Evolutionary conservation across 192 early-diverging fungal species (phyloP).

Genomic region (Coemansia erecta): DNA sequence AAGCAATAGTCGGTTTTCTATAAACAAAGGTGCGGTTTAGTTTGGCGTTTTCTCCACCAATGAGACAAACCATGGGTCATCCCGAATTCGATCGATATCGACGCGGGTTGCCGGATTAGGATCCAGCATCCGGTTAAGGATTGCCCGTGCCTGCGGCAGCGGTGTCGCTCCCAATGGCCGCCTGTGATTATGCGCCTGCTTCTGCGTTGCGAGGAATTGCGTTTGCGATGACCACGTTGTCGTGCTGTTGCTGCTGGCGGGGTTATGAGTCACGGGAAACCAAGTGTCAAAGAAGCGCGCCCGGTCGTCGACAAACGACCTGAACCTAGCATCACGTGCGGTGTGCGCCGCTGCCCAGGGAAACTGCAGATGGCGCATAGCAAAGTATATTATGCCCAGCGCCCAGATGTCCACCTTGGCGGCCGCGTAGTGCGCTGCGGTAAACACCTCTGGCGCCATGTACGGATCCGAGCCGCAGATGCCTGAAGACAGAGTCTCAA

Average conservation of each 20-base stretch:
- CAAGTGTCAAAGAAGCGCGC: slow-evolving; percentile 27
- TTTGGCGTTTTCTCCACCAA: not conserved
- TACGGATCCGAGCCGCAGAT: slow-evolving; percentile 90
- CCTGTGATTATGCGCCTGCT: not conserved
- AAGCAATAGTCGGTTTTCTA: no score
- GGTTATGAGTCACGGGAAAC: slow-evolving; percentile 14
- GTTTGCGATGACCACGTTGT: slow-evolving; percentile 3
- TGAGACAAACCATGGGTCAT: slow-evolving; percentile 27
- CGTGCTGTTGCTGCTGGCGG: not conserved
- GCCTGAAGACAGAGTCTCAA: slow-evolving; percentile 55
- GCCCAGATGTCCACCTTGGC: slow-evolving; percentile 85
- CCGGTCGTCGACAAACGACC: slow-evolving; percentile 11
- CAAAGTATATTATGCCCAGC: slow-evolving; percentile 78
- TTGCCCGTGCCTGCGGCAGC: not conserved
- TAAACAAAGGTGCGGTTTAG: no score
- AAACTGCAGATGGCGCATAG: slow-evolving; percentile 64
- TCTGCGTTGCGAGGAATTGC: slow-evolving; percentile 3
- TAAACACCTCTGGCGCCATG: slow-evolving; percentile 88
- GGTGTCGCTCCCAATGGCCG: slow-evolving; percentile 1
- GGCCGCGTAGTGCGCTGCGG: slow-evolving; percentile 60
- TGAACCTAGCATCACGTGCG: slow-evolving; percentile 27
- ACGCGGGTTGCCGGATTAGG: slow-evolving; percentile 23
- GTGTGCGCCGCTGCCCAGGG: slow-evolving; percentile 60
- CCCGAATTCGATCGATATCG: slow-evolving; percentile 21
- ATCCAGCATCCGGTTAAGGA: slow-evolving; percentile 26